A percentile compares a stretch with the other conserved stretches of the same genome.
Evolutionary conservation across 2,329 filamentous ascomycete genomes (phyloP).

Genomic region (Fusarium pseudocircinatum): DNA sequence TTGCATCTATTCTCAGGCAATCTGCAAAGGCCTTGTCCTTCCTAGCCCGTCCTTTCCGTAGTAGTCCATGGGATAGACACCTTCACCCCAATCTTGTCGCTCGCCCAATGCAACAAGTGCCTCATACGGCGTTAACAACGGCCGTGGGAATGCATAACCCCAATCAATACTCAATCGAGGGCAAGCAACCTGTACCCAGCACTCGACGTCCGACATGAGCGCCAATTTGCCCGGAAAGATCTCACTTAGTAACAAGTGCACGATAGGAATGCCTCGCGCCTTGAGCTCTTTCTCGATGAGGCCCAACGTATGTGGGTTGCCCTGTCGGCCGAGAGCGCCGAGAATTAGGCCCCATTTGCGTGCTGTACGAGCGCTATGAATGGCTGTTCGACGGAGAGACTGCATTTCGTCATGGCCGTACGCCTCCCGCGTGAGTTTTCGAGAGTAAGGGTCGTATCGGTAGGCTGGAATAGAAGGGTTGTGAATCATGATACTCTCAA

Average conservation of each 20-base stretch:
- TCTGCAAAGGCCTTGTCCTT: slow-evolving; percentile 68
- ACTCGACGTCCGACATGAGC: slow-evolving; percentile 93
- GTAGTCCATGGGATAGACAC: slow-evolving; percentile 97
- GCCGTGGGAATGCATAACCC: slow-evolving; percentile 94
- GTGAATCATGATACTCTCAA: slow-evolving; percentile 99
- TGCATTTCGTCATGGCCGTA: slow-evolving; percentile 96
- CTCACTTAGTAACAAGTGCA: slow-evolving; percentile 89
- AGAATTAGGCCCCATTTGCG: slow-evolving; percentile 95
- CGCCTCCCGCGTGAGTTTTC: slow-evolving; percentile 87
- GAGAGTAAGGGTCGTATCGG: slow-evolving; percentile 95
- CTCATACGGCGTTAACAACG: slow-evolving; percentile 93
- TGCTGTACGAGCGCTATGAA: slow-evolving; percentile 77
- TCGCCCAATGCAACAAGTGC: slow-evolving; percentile 88
- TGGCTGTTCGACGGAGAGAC: slow-evolving; percentile 78
- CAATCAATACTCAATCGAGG: slow-evolving; percentile 98
- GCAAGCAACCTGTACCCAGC: slow-evolving; percentile 98
- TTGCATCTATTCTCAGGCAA: slow-evolving; percentile 35
- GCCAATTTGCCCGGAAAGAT: slow-evolving; percentile 97
- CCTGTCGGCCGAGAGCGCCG: slow-evolving; percentile 90
- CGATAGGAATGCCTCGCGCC: slow-evolving; percentile 77
- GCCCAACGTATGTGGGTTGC: slow-evolving; percentile 91
- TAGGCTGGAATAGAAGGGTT: slow-evolving; percentile 92
- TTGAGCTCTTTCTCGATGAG: slow-evolving; percentile 83
- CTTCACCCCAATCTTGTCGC: slow-evolving; percentile 77
- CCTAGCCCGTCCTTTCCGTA: slow-evolving; percentile 93